Evolutionary conservation across 495 filamentous ascomycete species (phyloP).

Genomic region (Xylaria curta): DNA sequence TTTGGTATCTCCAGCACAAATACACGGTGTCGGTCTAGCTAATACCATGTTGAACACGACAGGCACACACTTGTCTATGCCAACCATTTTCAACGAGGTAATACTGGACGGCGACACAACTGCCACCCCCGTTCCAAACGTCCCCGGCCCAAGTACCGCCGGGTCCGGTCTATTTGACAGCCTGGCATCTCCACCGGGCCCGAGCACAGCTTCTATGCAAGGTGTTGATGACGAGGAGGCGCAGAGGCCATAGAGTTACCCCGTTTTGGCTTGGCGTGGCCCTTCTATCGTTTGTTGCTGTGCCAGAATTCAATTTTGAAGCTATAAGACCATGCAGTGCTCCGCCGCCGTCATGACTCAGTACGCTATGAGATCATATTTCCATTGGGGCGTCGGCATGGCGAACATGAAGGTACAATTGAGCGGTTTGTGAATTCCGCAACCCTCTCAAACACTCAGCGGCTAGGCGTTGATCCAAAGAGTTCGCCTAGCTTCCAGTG

Average conservation of each 20-base stretch:
- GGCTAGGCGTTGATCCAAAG: neutral
- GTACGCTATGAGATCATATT: constrained; percentile 2
- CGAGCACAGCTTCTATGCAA: constrained; percentile 39
- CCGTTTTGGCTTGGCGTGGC: neutral
- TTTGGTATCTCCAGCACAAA: neutral
- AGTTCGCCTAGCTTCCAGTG: neutral
- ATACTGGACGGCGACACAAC: constrained; percentile 1
- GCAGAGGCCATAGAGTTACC: constrained; percentile 12
- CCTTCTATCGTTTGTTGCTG: neutral
- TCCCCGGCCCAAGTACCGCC: constrained; percentile 32
- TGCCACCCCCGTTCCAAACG: neutral
- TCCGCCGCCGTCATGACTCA: neutral
- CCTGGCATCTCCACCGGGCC: constrained; percentile 23
- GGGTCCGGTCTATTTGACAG: constrained; percentile 30
- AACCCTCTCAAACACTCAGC: neutral
- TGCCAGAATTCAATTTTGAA: neutral
- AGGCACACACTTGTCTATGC: neutral
- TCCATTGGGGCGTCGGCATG: neutral
- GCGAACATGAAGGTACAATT: constrained; percentile 1
- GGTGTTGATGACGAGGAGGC: constrained; percentile 29
- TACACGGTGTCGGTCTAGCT: neutral
- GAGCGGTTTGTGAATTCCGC: neutral
- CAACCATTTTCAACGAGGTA: constrained; percentile 17
- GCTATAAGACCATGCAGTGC: constrained; percentile 9
- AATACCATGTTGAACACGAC: neutral